phyloP scores from a whole-genome alignment of 352 stramenopile species.

The Globisporangium ultimum region DNA sequence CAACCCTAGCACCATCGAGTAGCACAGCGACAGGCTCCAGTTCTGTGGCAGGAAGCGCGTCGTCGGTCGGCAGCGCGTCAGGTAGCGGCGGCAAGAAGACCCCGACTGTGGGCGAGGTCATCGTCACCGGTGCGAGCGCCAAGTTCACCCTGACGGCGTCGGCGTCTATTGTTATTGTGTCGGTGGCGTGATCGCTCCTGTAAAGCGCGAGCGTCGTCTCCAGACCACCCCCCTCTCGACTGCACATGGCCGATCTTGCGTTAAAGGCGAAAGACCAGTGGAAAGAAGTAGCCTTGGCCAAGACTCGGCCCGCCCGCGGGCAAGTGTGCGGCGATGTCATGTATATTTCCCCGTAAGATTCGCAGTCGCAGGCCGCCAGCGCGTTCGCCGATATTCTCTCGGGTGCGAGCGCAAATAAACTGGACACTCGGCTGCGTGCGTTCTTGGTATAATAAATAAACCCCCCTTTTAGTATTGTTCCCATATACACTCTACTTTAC shows the following conservation, averaged over 20 bases:
- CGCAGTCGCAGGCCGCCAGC: background rate
- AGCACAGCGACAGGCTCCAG: no score
- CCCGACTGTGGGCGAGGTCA: background rate
- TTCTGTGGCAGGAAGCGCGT: no score
- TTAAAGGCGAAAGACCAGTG: conserved; percentile 13
- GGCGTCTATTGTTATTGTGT: conserved; percentile 2
- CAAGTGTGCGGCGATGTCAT: conserved; percentile 1
- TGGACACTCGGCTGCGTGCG: no score
- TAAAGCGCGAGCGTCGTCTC: background rate
- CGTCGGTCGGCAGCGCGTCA: background rate
- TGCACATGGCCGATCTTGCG: conserved; percentile 1
- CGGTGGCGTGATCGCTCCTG: conserved; percentile 2
- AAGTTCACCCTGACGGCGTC: background rate
- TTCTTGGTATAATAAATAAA: no score
- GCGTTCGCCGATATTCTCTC: no score
- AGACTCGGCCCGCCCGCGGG: background rate
- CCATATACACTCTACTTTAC: no score
- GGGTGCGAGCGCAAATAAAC: no score
- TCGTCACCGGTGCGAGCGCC: background rate
- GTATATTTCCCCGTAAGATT: background rate
- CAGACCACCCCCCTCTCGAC: background rate
- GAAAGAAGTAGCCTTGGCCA: conserved; percentile 13
- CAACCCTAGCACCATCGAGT: no score
- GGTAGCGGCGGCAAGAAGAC: background rate
- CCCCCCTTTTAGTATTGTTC: background rate